These are phyloP conservation scores for Bretziella fagacearum DNA, from an alignment of 2,329 filamentous ascomycete genomes.

Conservation along the genomic window DNA sequence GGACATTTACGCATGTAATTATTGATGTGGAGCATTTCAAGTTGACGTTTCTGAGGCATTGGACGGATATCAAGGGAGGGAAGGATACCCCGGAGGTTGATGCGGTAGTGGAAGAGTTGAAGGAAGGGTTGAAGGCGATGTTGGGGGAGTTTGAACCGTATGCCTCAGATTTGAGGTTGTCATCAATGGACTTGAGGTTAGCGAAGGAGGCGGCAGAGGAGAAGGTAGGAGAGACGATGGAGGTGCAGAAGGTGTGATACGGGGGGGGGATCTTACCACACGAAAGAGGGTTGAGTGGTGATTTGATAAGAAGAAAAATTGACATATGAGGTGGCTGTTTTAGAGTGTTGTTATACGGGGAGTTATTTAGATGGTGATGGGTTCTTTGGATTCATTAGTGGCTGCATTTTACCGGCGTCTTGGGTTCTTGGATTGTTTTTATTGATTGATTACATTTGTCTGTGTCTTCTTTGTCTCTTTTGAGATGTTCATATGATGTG, in stretches of 20 bases:
- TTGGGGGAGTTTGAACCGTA: constrained; percentile 60
- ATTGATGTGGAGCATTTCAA: constrained; percentile 53
- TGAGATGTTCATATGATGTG: too few relatives aligned
- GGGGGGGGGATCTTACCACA: background rate
- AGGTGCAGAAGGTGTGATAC: background rate
- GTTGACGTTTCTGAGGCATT: constrained; percentile 44
- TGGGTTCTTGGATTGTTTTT: too few relatives aligned
- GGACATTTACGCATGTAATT: constrained; percentile 52
- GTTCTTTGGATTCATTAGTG: too few relatives aligned
- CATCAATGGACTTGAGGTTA: constrained; percentile 50
- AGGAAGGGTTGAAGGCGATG: constrained; percentile 46
- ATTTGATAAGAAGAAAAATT: background rate
- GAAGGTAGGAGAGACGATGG: constrained; percentile 18
- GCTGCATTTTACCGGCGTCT: too few relatives aligned
- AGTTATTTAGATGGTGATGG: too few relatives aligned
- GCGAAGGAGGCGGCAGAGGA: constrained; percentile 41
- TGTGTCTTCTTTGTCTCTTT: too few relatives aligned
- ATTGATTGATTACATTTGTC: too few relatives aligned
- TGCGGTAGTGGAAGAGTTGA: constrained; percentile 47
- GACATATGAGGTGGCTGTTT: background rate
- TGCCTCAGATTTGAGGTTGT: constrained; percentile 51
- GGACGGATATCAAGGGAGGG: constrained; percentile 54
- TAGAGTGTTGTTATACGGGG: too few relatives aligned
- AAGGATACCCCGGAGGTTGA: constrained; percentile 51
- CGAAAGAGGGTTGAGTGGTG: background rate